phyloP scores from a whole-genome alignment of 2,329 filamentous ascomycete species.

The Colletotrichum truncatum region DNA sequence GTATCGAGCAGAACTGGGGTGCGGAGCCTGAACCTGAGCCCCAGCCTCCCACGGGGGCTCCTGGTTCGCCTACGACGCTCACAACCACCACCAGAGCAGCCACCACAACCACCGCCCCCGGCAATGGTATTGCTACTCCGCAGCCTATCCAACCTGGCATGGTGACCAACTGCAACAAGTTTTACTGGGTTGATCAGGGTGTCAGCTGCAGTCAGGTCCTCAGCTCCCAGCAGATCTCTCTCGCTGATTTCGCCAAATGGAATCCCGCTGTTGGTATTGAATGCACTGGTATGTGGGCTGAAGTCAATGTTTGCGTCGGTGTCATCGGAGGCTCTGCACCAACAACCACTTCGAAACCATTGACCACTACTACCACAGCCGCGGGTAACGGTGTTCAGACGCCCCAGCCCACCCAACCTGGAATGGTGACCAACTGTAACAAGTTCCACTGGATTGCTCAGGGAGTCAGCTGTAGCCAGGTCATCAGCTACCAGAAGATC shows the following conservation, averaged over 20 bases:
- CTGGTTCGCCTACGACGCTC: no score
- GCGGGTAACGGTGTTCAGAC: constrained; percentile 26
- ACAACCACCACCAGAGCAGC: no score
- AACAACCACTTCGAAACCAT: constrained; percentile 25
- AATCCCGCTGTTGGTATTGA: constrained; percentile 18
- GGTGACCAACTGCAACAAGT: constrained; percentile 30
- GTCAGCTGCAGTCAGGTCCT: constrained; percentile 32
- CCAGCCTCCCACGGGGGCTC: no score
- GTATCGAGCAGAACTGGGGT: no score
- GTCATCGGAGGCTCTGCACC: constrained; percentile 8
- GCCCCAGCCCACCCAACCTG: constrained; percentile 7
- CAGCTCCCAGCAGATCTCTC: constrained; percentile 31
- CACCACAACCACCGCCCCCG: constrained; percentile 18
- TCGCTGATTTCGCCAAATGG: constrained; percentile 36
- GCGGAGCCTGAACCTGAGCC: no score
- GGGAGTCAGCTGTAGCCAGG: constrained; percentile 36
- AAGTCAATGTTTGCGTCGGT: constrained; percentile 14
- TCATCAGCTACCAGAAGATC: constrained; percentile 35
- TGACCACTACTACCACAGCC: constrained; percentile 2
- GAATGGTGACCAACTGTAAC: constrained; percentile 36
- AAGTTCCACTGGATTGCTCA: constrained; percentile 36
- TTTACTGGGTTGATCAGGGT: constrained; percentile 12
- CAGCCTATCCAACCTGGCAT: constrained; percentile 34
- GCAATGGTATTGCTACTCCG: constrained; percentile 32
- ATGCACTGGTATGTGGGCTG: constrained; percentile 11